Base-by-base conservation (phyloP, 805 yeast genomes). In the Metschnikowia proteae region DNA sequence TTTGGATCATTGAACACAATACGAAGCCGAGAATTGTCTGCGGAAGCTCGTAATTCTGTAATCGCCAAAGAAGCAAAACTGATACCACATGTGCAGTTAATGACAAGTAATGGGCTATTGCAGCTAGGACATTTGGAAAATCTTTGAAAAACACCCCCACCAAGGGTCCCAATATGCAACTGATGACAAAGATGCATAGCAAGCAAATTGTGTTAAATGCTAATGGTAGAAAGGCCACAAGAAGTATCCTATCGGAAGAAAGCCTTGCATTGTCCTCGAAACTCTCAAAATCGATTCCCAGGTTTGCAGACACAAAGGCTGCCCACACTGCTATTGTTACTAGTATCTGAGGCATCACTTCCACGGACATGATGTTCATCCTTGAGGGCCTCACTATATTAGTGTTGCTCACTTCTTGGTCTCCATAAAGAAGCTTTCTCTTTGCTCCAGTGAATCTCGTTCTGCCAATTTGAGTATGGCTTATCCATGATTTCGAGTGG, bases 31-130 rank as follows among this genome's bases (percentile, higher is more conserved):
- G 66, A 25, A 87, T 58, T 0, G 90, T 74, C 44, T 78, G 70
- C 0, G 84, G 68, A 48, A 84, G 71, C 58, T 79, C 75, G 81
- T 87, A 84, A 22, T 82, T 79, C 60, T 89, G 92, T 37, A 82
- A 66, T 28, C 83, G 67, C 80, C 88, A 82, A 53, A 88, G 82
- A 36, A 74, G 68, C 17, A 84, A 5, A 2, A 84, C 75, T 0
- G 85, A 76, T 2, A 75, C 38, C 0, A 71, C 53, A 60, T 84
- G 94, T 2, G 81, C 83, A 2, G 75, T 34, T 3, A 53, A 25
- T 2, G 58, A 54, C 28, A 50, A 29, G 27, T 38, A 40, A 29
- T 49, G 56, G 4, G 47, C 32, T 4, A 48, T 9, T 5, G 73
- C 71, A 1, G 96, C 86, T 22, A 84, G 59, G 2, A 74, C 51